Percentiles rank a stretch among this genome's conserved stretches.
phyloP scores from a whole-genome alignment of 495 filamentous ascomycete genomes.

The Penicillium crystallinum region DNA sequence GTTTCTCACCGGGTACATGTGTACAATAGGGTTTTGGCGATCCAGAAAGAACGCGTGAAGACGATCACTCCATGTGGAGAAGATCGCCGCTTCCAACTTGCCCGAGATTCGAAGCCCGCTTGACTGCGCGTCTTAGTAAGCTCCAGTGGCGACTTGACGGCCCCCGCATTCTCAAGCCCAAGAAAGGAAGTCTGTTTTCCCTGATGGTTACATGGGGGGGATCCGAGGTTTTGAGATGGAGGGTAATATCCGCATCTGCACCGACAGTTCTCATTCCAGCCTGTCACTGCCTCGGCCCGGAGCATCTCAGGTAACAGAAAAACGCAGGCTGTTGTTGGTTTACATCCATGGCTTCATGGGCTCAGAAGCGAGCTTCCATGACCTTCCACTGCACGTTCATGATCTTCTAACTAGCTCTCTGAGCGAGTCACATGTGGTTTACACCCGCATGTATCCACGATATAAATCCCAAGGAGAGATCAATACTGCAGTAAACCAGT shows the following conservation, averaged over 20 bases:
- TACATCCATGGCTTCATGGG: conserved; percentile 96
- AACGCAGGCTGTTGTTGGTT: conserved; percentile 65
- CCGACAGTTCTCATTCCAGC: conserved; percentile 7
- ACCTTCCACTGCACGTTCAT: conserved; percentile 85
- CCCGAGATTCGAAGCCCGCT: too few species aligned
- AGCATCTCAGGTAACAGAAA: conserved; percentile 6
- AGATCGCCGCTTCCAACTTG: too few species aligned
- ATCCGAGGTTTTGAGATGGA: conserved; percentile 1
- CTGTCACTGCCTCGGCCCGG: conserved; percentile 15
- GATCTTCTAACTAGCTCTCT: conserved; percentile 63
- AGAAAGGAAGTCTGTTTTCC: not conserved
- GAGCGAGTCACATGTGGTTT: conserved; percentile 68
- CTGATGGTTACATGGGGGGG: too few species aligned
- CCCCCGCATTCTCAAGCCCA: not conserved
- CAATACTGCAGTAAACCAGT: conserved; percentile 67
- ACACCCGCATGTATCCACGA: conserved; percentile 86
- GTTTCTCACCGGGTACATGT: too few species aligned
- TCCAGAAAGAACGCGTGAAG: too few species aligned
- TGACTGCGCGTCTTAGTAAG: not conserved
- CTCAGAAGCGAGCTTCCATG: conserved; percentile 79
- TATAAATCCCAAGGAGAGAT: conserved; percentile 80
- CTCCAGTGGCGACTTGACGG: not conserved
- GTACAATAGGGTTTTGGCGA: too few species aligned
- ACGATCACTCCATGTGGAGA: too few species aligned
- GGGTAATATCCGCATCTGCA: conserved; percentile 5